Base-by-base conservation (phyloP, 108 stramenopile species). In the Cyclotella sp. region DNA sequence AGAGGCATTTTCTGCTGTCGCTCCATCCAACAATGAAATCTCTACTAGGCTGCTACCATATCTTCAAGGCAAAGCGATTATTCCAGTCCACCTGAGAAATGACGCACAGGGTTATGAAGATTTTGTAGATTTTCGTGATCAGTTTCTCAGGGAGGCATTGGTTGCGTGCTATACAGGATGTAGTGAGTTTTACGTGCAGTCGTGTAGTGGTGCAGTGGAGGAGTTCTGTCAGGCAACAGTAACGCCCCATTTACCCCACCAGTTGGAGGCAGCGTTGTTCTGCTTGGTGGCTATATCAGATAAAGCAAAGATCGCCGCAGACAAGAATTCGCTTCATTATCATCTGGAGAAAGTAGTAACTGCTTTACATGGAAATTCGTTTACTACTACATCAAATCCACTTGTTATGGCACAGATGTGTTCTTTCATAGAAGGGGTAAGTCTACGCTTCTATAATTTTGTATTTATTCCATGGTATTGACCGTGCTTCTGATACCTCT, bases 191-290 rank as follows among this genome's bases (percentile, higher is more conserved):
- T 93, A 87, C 68, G 22, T 91, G 45, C 72, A 84, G 29, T 93
- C 92, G 19, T 93, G 92, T 60, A 69, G 81, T 16, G 78, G 86
- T 45, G 92, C 92, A 30, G 74, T 93, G 39, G 90, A 93, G 80
- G 92, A 93, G 65, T 93, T 93, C 59, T 88, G 90, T 49, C 63
- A 75, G 16, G 69, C 77, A 18, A 67, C 47, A 16, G 46, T 64
- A 28, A 59, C 82, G 5, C 63, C 75, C 13, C 77, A 91, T 52
- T 60, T 86, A 9, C 86, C 86, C 21, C 88, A 89, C 51, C 92
- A 93, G 54, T 53, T 93, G 11, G 92, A 93, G 58, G 92, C 92
- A 9, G 92, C 90, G 9, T 43, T 93, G 16, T 91, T 88, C 73
- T 93, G 92, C 68, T 62, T 93, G 26, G 68, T 76, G 30, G 83